Conservation (phyloP, 2,329 filamentous ascomycete species). For the Dendrostoma leiphaemia region DNA sequence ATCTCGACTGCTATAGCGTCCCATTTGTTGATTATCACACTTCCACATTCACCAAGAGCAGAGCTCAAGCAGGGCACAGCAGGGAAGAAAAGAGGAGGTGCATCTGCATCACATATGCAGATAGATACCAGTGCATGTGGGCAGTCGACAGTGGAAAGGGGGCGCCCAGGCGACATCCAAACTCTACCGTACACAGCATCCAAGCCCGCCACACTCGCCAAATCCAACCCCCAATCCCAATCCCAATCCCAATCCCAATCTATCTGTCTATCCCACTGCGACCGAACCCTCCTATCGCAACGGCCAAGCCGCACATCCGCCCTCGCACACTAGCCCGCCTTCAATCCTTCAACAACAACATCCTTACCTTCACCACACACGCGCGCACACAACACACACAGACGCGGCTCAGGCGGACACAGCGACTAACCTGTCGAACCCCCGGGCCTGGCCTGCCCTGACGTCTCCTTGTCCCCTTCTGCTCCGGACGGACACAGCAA, state of each 20-base stretch:
- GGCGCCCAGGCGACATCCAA: constrained; percentile 6
- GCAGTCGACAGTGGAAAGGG: constrained; percentile 12
- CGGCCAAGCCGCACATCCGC: background rate
- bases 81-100: background rate
- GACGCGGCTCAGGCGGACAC: too few species aligned
- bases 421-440: too few species aligned
- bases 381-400: background rate
- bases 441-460: too few species aligned
- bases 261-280: constrained; percentile 1
- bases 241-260: constrained; percentile 7
- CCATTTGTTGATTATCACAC: constrained; percentile 5
- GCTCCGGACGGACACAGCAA: too few species aligned
- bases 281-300: constrained; percentile 3
- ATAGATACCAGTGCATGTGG: background rate
- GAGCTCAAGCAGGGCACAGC: background rate
- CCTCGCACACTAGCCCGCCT: background rate
- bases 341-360: background rate
- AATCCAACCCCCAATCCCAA: background rate
- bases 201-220: constrained; percentile 9
- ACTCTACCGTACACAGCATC: constrained; percentile 7
- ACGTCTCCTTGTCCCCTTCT: too few species aligned
- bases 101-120: background rate
- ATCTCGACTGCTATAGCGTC: constrained; percentile 17
- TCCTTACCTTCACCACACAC: constrained; percentile 1
- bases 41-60: too few species aligned